Evolutionary conservation across 192 early-diverging fungal genomes (phyloP), one percentile per base, ranked within the genome.

Genomic region (Coemansia sp.): DNA sequence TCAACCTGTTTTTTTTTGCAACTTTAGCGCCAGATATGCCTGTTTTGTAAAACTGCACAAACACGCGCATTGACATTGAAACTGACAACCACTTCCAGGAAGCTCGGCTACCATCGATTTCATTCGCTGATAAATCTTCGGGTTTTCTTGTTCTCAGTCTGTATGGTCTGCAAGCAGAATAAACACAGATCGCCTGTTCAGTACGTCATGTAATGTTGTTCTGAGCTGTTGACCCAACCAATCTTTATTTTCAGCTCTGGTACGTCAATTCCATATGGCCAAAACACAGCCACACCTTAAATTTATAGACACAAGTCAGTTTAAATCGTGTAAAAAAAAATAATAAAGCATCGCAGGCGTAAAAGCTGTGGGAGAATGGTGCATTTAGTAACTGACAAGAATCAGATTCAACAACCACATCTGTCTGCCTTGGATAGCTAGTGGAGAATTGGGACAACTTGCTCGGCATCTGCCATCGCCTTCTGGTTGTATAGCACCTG

Each of bases 401-500:
- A 3, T 16, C 38, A 16, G 38, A 3, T 16, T 9, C 38, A 44
- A 16, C 38, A 30, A 30, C 28, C 28, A 44, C 8, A 44, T 14
- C 9, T 44, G 32, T 10, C 38, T 14, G 12, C 38, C 12, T 44
- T 44, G 12, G 10, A 16, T 44, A 44, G 38, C 38, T 44, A 44
- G 14, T 44, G 38, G 16, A 44, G 2, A 9, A 16, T 44, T 3
- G 60, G 56, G 34, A 72, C 69, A 44, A 49, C 66, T 56, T 68
- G 61, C 56, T 72, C 75, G 19, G 69, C 76, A 27, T 34, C 59
- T 18, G 76, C 76, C 30, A 72, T 58, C 30, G 76, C 70, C 56
- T 65, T 78, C 30, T 68, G 62, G 63, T 73, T 79, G 56, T 31
- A 63, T 49, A 60, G 60, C 16, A 56, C 60, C 71, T 69, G 76